phyloP scores from a whole-genome alignment of 2,329 filamentous ascomycete species.

The Phaeosphaeriaceae sp. region DNA sequence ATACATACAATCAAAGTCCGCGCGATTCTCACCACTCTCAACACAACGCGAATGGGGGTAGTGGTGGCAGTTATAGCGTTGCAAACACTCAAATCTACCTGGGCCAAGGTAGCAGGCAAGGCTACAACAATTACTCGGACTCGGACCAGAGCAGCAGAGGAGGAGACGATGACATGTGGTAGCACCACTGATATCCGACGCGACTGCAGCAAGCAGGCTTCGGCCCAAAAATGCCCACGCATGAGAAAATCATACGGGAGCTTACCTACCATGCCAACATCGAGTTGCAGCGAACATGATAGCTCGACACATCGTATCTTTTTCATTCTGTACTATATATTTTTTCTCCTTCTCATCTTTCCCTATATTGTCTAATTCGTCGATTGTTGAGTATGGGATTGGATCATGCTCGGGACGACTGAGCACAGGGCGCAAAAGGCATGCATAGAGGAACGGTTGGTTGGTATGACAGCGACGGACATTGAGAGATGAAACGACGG shows the following conservation, averaged over 20 bases:
- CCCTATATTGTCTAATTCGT: slow-evolving; percentile 4
- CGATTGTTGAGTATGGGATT: background rate
- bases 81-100: slow-evolving; percentile 46
- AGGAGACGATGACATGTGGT: slow-evolving; percentile 50
- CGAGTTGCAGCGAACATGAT: background rate
- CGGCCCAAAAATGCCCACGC: background rate
- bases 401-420: background rate
- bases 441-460: slow-evolving; percentile 3
- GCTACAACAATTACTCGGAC: slow-evolving; percentile 38
- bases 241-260: no score
- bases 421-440: background rate
- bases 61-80: slow-evolving; percentile 45
- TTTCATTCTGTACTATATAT: slow-evolving; percentile 5
- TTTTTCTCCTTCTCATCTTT: background rate
- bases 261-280: background rate
- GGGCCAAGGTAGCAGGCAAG: slow-evolving; percentile 34
- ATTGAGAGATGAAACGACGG: slow-evolving; percentile 1
- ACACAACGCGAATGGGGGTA: slow-evolving; percentile 35
- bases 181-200: slow-evolving; percentile 4
- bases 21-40: slow-evolving; percentile 44
- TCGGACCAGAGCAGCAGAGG: slow-evolving; percentile 38
- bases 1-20: slow-evolving; percentile 28
- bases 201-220: background rate
- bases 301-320: background rate
- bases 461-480: background rate